Conservation (phyloP, 2,329 filamentous ascomycete genomes). For the Pseudogymnoascus sp. region DNA sequence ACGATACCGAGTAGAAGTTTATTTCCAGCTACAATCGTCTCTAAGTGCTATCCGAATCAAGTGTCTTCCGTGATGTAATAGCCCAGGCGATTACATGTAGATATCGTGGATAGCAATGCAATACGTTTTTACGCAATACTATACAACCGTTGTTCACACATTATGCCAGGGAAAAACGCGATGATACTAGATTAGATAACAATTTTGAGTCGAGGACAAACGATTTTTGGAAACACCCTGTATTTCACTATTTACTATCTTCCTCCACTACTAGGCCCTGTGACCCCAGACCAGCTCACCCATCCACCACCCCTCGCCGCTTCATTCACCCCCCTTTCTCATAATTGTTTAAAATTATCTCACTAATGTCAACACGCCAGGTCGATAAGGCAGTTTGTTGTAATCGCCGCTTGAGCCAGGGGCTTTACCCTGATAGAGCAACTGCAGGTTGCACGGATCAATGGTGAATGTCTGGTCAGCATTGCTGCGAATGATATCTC, state of each 20-base stretch:
- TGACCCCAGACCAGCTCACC: not conserved
- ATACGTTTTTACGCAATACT: not conserved
- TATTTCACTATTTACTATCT: not conserved
- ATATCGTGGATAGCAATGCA: not conserved
- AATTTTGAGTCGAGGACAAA: not conserved
- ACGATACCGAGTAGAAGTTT: not conserved
- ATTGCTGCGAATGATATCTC: slow-evolving; percentile 26
- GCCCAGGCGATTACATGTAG: not conserved
- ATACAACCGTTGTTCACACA: not conserved
- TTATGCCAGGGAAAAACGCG: not conserved
- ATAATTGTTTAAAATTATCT: not conserved
- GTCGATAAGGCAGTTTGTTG: slow-evolving; percentile 31
- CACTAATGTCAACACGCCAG: slow-evolving; percentile 22
- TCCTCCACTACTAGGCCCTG: not conserved
- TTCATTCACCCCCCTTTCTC: not conserved
- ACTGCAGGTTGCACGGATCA: slow-evolving; percentile 27
- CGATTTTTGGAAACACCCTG: not conserved
- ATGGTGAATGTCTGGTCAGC: slow-evolving; percentile 33
- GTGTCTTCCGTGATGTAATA: not conserved
- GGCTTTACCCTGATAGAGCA: slow-evolving; percentile 32
- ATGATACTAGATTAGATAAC: not conserved
- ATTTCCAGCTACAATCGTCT: not conserved
- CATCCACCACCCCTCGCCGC: not conserved
- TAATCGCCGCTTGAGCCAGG: slow-evolving; percentile 26
- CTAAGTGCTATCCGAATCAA: not conserved